Conservation (phyloP, 306 rosid genomes). For the Vicia sativa region DNA sequence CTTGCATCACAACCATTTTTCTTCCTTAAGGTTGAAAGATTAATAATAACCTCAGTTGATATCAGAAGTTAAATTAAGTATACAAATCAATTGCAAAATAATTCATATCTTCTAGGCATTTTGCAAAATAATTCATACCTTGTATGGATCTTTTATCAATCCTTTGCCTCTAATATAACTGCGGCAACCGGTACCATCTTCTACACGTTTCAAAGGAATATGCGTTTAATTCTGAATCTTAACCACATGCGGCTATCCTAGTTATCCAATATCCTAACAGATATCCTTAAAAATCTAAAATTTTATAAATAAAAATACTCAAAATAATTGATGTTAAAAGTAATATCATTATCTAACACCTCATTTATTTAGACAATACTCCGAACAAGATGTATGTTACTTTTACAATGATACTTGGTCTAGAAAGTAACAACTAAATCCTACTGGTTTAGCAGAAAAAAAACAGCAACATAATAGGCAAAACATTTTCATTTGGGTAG, state of each 20-base stretch:
- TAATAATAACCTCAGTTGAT: constrained; percentile 19
- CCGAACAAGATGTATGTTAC: background rate
- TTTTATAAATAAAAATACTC: background rate
- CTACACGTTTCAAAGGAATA: constrained; percentile 76
- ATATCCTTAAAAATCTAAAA: background rate
- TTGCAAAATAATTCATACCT: constrained; percentile 48
- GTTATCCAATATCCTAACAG: background rate
- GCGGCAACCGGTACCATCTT: constrained; percentile 87
- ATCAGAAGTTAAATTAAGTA: background rate
- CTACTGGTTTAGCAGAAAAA: constrained; percentile 22
- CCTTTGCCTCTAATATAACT: constrained; percentile 89
- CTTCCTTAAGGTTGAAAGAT: constrained; percentile 61
- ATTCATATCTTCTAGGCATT: background rate
- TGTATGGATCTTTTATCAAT: constrained; percentile 80
- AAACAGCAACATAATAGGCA: constrained; percentile 34
- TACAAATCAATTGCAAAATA: constrained; percentile 14
- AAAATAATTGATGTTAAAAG: background rate
- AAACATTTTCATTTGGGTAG: background rate
- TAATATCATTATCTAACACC: background rate
- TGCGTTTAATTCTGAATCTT: background rate
- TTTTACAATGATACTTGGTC: constrained; percentile 20
- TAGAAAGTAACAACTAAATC: constrained; percentile 37
- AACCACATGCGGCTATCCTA: background rate
- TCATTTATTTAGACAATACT: constrained; percentile 23
- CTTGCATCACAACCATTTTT: constrained; percentile 60